These are phyloP conservation scores for Atractiella rhizophila DNA, from an alignment of 768 basidiomycete genomes.

Conservation along the genomic window DNA sequence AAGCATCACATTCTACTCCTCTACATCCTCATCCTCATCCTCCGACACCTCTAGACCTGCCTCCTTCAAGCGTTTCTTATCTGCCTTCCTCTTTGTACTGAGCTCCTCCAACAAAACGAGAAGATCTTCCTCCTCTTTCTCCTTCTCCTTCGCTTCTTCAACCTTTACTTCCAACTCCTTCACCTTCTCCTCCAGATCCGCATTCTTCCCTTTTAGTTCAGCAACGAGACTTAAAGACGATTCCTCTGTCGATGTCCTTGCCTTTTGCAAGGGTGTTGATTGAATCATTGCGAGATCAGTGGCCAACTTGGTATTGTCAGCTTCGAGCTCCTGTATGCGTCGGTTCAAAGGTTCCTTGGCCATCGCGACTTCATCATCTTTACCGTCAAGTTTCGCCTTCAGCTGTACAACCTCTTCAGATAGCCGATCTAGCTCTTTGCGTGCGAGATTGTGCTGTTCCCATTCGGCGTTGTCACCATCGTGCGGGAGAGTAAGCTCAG, in stretches of 20 bases:
- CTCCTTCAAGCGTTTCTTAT: constrained; percentile 50
- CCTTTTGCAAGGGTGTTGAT: no score
- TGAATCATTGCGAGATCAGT: no score
- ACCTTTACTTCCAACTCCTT: constrained; percentile 21
- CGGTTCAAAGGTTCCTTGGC: no score
- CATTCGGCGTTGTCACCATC: background rate
- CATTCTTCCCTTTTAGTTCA: constrained; percentile 23
- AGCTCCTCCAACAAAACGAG: constrained; percentile 81
- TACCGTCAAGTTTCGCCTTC: constrained; percentile 34
- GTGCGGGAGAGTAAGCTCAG: no score
- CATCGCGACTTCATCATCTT: constrained; percentile 17
- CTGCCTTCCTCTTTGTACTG: constrained; percentile 52
- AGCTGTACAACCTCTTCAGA: constrained; percentile 44
- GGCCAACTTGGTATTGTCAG: no score
- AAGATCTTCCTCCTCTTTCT: constrained; percentile 91
- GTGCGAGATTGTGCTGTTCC: background rate
- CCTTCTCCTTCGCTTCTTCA: constrained; percentile 37
- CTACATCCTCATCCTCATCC: constrained; percentile 41
- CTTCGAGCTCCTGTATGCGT: no score
- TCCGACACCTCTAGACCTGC: constrained; percentile 72
- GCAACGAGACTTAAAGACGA: no score
- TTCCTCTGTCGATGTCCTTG: no score
- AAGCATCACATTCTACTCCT: no score
- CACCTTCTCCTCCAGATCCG: constrained; percentile 20
- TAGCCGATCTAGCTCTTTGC: constrained; percentile 5